Evolutionary conservation across 495 filamentous ascomycete species (phyloP), one percentile per base, ranked within the genome.

Genomic region (Trichoderma virens): DNA sequence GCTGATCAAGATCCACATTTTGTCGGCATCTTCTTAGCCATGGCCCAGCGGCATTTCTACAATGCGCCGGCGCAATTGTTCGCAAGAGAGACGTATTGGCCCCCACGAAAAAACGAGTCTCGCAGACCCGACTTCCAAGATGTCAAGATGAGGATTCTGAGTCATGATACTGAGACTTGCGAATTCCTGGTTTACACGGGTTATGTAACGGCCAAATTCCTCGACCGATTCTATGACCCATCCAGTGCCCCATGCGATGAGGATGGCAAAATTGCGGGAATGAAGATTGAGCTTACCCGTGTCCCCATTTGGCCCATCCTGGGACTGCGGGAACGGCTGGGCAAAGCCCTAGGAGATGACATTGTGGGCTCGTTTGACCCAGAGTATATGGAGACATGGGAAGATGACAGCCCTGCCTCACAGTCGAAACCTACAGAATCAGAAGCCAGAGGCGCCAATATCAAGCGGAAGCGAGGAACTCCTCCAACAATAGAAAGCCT

Each of bases 21-120:
- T 23, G 67, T 79, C 34, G 77, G 69, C 25, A 71, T 71, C 18
- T 73, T 81, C 61, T 11, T 82, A 11, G 72, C 77, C 32, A 78
- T 82, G 76, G 78, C 78, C 9, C 79, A 82, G 62, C 68, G 76
- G 2, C 74, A 74, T 30, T 76, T 74, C 39, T 80, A 82, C 65
- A 64, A 34, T 6, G n/a, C 38, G 20, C 34, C 34, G 20, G 16
- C 18, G 5, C 18, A 7, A 30, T 11, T 23, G 1, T 27, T 30
- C 13, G 8, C 14, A 20, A 39, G 61, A n/a, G 61, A 62, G 38
- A 14, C n/a, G 18, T 30, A 20, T n/a, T 47, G 35, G 61, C 7
- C 18, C 9, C 18, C 38, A 11, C 32, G 20, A 35, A 30, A 43
- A 9, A 9, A 1, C 2, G 2, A 47, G 3, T 23, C 61, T 25